Percentiles rank a stretch among this genome's conserved stretches.
phyloP scores from a whole-genome alignment of 768 basidiomycete species.

The Macrocybe gigantea region DNA sequence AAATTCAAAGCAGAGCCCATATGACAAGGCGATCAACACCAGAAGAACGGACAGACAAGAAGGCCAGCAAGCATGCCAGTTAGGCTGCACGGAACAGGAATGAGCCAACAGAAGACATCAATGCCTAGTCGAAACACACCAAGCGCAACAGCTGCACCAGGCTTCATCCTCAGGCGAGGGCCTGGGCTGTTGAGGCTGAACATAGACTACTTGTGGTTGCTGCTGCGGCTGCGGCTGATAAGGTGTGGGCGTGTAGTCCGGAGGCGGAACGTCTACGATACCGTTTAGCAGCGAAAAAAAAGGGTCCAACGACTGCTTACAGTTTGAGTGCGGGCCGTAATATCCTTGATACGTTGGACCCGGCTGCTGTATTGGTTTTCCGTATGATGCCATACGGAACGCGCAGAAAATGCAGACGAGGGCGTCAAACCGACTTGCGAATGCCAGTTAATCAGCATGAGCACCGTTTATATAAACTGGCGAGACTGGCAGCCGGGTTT shows the following conservation, averaged over 20 bases:
- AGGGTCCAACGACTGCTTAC: neutral
- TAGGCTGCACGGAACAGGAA: neutral
- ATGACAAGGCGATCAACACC: neutral
- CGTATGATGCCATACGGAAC: too few species aligned
- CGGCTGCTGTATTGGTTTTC: too few species aligned
- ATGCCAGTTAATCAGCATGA: too few species aligned
- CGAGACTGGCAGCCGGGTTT: too few species aligned
- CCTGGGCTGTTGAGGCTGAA: conserved; percentile 6
- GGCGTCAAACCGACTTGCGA: too few species aligned
- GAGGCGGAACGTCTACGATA: neutral
- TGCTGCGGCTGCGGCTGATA: conserved; percentile 5
- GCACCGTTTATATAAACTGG: too few species aligned
- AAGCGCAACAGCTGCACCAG: conserved; percentile 2
- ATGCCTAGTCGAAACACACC: neutral
- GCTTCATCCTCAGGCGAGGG: neutral
- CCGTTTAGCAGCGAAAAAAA: neutral
- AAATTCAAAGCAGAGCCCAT: too few species aligned
- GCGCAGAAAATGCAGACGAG: too few species aligned
- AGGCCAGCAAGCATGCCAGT: neutral
- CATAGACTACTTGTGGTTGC: conserved; percentile 12
- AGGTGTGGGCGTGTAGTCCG: conserved; percentile 1
- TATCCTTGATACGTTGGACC: too few species aligned
- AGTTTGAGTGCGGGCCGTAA: neutral
- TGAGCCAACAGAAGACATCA: too few species aligned
- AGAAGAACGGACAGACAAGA: neutral